Evolutionary conservation across 164 flowering plant species (phyloP).

Genomic region (Litsea cubeba): DNA sequence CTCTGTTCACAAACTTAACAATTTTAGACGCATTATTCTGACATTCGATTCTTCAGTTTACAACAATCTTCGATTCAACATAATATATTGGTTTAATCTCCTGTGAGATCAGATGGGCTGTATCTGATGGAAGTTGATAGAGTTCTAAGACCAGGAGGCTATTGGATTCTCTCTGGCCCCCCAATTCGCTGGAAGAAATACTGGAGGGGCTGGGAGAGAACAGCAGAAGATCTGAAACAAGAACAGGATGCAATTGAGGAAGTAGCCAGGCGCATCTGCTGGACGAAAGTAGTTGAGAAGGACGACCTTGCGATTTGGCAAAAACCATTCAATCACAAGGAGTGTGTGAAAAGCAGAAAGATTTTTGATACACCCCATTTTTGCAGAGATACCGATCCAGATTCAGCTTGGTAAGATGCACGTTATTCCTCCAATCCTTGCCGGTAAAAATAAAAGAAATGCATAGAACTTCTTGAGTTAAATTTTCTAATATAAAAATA

Average conservation of each 20-base stretch:
- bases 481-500: no score
- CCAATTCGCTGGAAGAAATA: constrained; percentile 80
- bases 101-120: constrained; percentile 53
- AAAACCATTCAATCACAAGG: constrained; percentile 84
- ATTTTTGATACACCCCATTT: constrained; percentile 54
- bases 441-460: not conserved
- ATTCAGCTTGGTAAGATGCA: constrained; percentile 66
- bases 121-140: constrained; percentile 85
- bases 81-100: not conserved
- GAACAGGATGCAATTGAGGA: constrained; percentile 83
- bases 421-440: not conserved
- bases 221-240: constrained; percentile 72
- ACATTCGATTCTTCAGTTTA: constrained; percentile 32
- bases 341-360: constrained; percentile 48
- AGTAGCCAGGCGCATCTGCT: constrained; percentile 68
- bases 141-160: constrained; percentile 87
- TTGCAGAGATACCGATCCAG: constrained; percentile 77
- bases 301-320: constrained; percentile 72
- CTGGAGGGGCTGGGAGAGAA: constrained; percentile 96
- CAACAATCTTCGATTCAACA: not conserved
- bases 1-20: not conserved
- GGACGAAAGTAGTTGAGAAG: constrained; percentile 80
- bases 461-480: no score
- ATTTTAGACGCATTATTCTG: constrained; percentile 24
- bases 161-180: constrained; percentile 97